phyloP scores from a whole-genome alignment of 495 filamentous ascomycete species.

The Aspergillus sclerotioniger region DNA sequence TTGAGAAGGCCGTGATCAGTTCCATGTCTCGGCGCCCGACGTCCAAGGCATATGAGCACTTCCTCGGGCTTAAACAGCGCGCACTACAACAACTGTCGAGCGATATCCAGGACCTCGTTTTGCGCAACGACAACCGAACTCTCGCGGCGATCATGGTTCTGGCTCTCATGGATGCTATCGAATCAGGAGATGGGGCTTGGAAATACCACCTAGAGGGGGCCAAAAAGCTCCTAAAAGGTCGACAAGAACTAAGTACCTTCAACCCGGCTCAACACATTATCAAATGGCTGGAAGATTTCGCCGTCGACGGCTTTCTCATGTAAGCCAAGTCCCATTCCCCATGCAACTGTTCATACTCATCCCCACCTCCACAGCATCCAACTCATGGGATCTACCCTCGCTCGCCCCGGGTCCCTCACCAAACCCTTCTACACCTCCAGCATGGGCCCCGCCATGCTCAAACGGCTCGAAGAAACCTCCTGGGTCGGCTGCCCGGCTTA shows the following conservation, averaged over 20 bases:
- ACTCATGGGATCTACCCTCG: slow-evolving; percentile 50
- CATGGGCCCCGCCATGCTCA: slow-evolving; percentile 42
- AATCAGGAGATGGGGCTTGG: slow-evolving; percentile 47
- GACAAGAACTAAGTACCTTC: slow-evolving; percentile 25
- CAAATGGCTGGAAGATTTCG: slow-evolving; percentile 41
- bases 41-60: slow-evolving; percentile 40
- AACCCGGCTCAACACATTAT: slow-evolving; percentile 26
- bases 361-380: slow-evolving; percentile 31
- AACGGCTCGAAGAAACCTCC: slow-evolving; percentile 47
- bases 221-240: slow-evolving; percentile 38
- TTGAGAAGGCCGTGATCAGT: slow-evolving; percentile 30
- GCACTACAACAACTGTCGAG: slow-evolving; percentile 40
- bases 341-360: no score
- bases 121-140: slow-evolving; percentile 41
- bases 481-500: slow-evolving; percentile 51
- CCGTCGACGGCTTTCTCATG: slow-evolving; percentile 45
- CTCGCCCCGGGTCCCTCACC: slow-evolving; percentile 43
- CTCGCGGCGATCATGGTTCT: slow-evolving; percentile 43
- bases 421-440: slow-evolving; percentile 42
- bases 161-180: slow-evolving; percentile 43
- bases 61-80: slow-evolving; percentile 43
- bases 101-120: slow-evolving; percentile 35
- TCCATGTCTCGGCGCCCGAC: slow-evolving; percentile 28
- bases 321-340: slow-evolving; percentile 17
- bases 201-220: slow-evolving; percentile 49